Conservation (phyloP, 768 basidiomycete genomes). For the Boletellus sp. region DNA sequence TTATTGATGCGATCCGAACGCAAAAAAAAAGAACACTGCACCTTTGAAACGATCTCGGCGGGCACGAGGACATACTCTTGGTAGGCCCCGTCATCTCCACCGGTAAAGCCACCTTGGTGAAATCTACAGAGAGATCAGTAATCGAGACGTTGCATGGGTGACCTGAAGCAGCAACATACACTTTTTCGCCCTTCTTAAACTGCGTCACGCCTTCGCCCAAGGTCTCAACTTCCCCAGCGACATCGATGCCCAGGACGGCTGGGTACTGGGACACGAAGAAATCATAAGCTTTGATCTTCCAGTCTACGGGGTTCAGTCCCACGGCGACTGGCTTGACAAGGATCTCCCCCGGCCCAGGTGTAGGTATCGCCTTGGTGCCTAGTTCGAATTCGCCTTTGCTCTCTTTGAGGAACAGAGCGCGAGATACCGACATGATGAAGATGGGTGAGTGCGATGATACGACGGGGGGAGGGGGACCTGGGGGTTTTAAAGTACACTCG, state of each 20-base stretch:
- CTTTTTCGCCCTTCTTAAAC: slow-evolving; percentile 34
- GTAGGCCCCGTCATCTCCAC: slow-evolving; percentile 13
- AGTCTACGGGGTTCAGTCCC: slow-evolving; percentile 45
- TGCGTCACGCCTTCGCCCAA: slow-evolving; percentile 39
- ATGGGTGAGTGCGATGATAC: neutral
- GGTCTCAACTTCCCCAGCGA: slow-evolving; percentile 37
- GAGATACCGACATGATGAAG: slow-evolving; percentile 11
- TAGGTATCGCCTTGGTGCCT: slow-evolving; percentile 4
- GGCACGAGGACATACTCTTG: slow-evolving; percentile 27
- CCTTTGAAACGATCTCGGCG: slow-evolving; percentile 22
- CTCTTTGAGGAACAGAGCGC: slow-evolving; percentile 18
- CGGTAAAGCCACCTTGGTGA: slow-evolving; percentile 5
- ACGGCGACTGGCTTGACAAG: slow-evolving; percentile 41
- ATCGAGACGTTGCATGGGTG: too few species aligned
- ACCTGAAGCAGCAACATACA: slow-evolving; percentile 2
- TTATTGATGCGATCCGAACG: neutral
- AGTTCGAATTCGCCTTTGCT: slow-evolving; percentile 15
- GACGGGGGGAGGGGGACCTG: too few species aligned
- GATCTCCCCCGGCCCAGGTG: slow-evolving; percentile 42
- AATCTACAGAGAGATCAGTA: slow-evolving; percentile 13
- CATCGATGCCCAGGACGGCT: slow-evolving; percentile 35
- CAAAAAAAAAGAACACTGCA: neutral
- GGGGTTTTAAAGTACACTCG: too few species aligned
- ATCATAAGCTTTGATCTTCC: slow-evolving; percentile 20
- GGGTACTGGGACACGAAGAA: slow-evolving; percentile 27